phyloP scores from a whole-genome alignment of 2,329 filamentous ascomycete species.

The Verticillium isaacii region DNA sequence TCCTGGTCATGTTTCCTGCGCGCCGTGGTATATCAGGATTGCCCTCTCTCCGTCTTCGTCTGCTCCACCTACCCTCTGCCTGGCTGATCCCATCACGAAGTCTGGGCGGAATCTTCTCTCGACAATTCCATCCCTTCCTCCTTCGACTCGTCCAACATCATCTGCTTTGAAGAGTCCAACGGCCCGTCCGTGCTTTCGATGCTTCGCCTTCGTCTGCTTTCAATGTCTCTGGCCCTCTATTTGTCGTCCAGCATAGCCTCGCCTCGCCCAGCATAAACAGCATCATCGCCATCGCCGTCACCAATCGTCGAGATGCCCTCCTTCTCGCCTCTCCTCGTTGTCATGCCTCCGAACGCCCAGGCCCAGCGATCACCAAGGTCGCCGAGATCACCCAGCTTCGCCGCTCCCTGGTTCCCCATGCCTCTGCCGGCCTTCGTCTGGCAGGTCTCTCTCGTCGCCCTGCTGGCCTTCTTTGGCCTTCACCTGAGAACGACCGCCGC shows the following conservation, averaged over 20 bases:
- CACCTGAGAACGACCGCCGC: constrained; percentile 7
- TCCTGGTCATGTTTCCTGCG: not conserved
- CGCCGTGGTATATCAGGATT: not conserved
- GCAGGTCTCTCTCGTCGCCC: constrained; percentile 7
- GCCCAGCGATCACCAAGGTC: not conserved
- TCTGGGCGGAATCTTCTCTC: not conserved
- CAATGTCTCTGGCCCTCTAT: not conserved
- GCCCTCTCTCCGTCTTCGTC: not conserved
- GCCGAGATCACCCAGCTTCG: not conserved
- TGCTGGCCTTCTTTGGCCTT: constrained; percentile 7
- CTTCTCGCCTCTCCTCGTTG: not conserved
- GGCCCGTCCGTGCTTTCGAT: not conserved
- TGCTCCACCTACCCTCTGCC: no score
- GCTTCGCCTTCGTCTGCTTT: not conserved
- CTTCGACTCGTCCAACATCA: not conserved
- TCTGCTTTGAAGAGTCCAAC: not conserved
- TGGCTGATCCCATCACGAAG: not conserved
- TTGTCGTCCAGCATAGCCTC: not conserved
- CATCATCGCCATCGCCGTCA: not conserved
- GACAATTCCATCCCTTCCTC: not conserved
- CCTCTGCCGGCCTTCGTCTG: not conserved
- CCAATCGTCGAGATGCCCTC: not conserved
- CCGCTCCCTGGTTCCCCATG: not conserved
- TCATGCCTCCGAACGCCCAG: not conserved
- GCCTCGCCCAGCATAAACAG: not conserved